phyloP scores from a whole-genome alignment of 768 basidiomycete genomes.

The Crepidotus variabilis region DNA sequence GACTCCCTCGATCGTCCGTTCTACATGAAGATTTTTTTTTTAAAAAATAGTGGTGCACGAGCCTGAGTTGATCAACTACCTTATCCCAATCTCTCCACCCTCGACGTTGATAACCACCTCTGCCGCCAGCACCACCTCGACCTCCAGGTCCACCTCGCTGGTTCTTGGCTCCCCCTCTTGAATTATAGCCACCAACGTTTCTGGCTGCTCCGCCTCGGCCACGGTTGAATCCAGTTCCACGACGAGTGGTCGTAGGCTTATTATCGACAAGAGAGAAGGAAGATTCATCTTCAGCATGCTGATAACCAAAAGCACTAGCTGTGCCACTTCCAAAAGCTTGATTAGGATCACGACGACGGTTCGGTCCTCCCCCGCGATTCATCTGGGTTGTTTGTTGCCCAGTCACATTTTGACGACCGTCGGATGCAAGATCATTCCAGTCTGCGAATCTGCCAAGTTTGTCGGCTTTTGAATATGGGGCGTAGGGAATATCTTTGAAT shows the following conservation, averaged over 20 bases:
- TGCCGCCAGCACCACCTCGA: constrained; percentile 38
- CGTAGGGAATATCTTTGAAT: constrained; percentile 98
- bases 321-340: constrained; percentile 89
- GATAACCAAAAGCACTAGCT: constrained; percentile 91
- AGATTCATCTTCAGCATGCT: constrained; percentile 97
- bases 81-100: constrained; percentile 97
- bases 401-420: constrained; percentile 53
- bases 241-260: constrained; percentile 66
- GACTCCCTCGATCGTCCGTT: constrained; percentile 85
- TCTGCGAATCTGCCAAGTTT: constrained; percentile 97
- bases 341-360: constrained; percentile 66
- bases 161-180: constrained; percentile 44
- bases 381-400: constrained; percentile 45
- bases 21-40: constrained; percentile 37
- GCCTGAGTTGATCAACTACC: constrained; percentile 32
- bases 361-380: constrained; percentile 45
- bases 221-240: constrained; percentile 62
- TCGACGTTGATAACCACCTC: constrained; percentile 51
- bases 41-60: no score
- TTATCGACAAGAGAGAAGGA: constrained; percentile 96
- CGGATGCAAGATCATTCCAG: constrained; percentile 82
- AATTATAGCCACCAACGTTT: constrained; percentile 32
- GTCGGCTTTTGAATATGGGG: constrained; percentile 98
- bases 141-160: constrained; percentile 43
- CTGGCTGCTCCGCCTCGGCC: constrained; percentile 45